phyloP scores from a whole-genome alignment of 192 early-diverging fungal species.

The Jimgerdemannia lactiflua region DNA sequence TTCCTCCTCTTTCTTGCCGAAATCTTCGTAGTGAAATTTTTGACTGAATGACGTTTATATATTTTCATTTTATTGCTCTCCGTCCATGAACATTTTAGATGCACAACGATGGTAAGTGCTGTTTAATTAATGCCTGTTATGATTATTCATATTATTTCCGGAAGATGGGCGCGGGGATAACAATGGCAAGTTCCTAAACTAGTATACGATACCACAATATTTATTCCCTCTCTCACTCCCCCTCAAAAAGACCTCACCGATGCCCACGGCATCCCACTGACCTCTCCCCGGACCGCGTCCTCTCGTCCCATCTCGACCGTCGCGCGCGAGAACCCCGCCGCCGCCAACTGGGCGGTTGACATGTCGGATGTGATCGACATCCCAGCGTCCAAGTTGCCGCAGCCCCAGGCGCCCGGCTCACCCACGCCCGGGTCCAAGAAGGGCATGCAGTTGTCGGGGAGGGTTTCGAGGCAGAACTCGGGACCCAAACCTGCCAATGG shows the following conservation, averaged over 20 bases:
- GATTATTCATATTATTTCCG: background rate
- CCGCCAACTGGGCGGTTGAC: background rate
- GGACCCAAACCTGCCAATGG: background rate
- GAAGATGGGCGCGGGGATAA: too few species aligned
- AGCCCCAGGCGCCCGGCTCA: too few species aligned
- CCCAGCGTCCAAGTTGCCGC: background rate
- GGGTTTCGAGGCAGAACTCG: background rate
- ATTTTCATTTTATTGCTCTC: background rate
- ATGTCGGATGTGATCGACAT: background rate
- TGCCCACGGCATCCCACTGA: background rate
- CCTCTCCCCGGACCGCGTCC: background rate
- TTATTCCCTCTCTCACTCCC: background rate
- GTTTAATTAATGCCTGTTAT: background rate
- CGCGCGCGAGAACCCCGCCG: too few species aligned
- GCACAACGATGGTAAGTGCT: background rate
- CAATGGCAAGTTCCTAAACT: too few species aligned
- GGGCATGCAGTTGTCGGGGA: background rate
- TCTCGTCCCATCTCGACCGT: background rate
- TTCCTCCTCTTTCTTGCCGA: background rate
- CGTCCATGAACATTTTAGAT: background rate
- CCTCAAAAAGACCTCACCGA: background rate
- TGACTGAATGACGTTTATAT: background rate
- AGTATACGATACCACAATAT: background rate
- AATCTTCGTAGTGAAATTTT: background rate
- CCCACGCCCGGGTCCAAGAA: background rate